phyloP scores from a whole-genome alignment of 305 asterid species.

The Euphrasia arctica region DNA sequence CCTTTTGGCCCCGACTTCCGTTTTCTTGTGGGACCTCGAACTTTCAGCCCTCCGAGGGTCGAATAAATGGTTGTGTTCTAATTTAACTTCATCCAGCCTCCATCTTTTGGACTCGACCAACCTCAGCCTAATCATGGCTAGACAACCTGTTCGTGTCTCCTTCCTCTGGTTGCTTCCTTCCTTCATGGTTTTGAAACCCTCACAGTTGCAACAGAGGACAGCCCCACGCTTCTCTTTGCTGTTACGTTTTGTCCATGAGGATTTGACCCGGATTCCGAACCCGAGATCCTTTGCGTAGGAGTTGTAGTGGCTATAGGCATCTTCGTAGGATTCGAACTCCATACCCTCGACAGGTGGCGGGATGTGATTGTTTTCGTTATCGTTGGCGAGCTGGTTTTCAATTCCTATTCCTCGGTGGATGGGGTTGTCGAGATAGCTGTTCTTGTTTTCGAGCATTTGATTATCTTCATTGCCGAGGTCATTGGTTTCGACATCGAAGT shows the following conservation, averaged over 20 bases:
- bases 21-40: slow-evolving; percentile 63
- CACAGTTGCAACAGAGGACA: slow-evolving; percentile 77
- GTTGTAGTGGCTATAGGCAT: slow-evolving; percentile 76
- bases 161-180: slow-evolving; percentile 63
- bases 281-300: slow-evolving; percentile 76
- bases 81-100: slow-evolving; percentile 70
- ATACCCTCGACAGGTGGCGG: slow-evolving; percentile 61
- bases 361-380: slow-evolving; percentile 32
- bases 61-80: slow-evolving; percentile 72
- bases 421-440: slow-evolving; percentile 37
- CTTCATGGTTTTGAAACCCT: slow-evolving; percentile 77
- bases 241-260: slow-evolving; percentile 81
- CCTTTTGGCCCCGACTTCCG: slow-evolving; percentile 57
- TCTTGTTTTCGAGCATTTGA: slow-evolving; percentile 36
- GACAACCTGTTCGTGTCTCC: slow-evolving; percentile 86
- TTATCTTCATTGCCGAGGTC: slow-evolving; percentile 36
- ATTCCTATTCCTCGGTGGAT: slow-evolving; percentile 43
- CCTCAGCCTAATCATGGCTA: slow-evolving; percentile 77
- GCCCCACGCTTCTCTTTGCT: slow-evolving; percentile 94
- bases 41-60: slow-evolving; percentile 68
- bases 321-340: slow-evolving; percentile 83
- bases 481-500: slow-evolving; percentile 42
- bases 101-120: slow-evolving; percentile 61
- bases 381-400: slow-evolving; percentile 35
- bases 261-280: slow-evolving; percentile 72